Percentiles rank a stretch among this genome's conserved stretches.
Conservation (phyloP, 495 filamentous ascomycete species). For the Penicillium longicatenatum region DNA sequence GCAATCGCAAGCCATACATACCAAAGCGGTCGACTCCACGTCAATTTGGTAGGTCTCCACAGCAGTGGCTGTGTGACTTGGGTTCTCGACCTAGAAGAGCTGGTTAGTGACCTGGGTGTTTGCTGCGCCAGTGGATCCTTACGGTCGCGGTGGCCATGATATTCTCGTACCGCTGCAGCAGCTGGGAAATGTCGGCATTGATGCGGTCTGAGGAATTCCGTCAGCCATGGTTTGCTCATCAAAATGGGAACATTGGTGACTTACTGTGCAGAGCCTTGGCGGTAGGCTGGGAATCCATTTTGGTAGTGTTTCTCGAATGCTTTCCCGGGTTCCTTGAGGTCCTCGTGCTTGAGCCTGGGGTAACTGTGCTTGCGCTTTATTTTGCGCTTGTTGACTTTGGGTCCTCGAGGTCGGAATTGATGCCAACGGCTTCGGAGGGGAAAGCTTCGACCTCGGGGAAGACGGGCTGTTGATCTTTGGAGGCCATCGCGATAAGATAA, state of each 20-base stretch:
- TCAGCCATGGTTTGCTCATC: background rate
- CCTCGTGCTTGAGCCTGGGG: too few relatives aligned
- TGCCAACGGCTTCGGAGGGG: too few relatives aligned
- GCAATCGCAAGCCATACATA: slow-evolving; percentile 27
- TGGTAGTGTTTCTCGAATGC: background rate
- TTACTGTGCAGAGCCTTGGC: slow-evolving; percentile 43
- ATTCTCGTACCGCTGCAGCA: slow-evolving; percentile 63
- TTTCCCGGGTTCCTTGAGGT: too few relatives aligned
- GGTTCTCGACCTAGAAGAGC: slow-evolving; percentile 35
- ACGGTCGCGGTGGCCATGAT: slow-evolving; percentile 61
- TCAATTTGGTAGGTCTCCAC: slow-evolving; percentile 63
- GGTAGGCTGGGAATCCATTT: slow-evolving; percentile 43
- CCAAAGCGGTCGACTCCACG: slow-evolving; percentile 64
- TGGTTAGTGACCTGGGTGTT: background rate
- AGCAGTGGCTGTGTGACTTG: slow-evolving; percentile 49
- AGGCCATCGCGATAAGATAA: slow-evolving; percentile 6
- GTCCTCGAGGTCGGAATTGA: too few relatives aligned
- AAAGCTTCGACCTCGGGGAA: too few relatives aligned
- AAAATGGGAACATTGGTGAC: background rate
- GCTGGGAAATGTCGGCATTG: slow-evolving; percentile 52
- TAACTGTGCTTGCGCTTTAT: too few relatives aligned
- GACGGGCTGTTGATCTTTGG: too few relatives aligned
- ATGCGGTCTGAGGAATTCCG: slow-evolving; percentile 47
- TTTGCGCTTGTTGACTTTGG: too few relatives aligned
- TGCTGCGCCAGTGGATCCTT: slow-evolving; percentile 2